Evolutionary conservation across 2,329 filamentous ascomycete genomes (phyloP).

Genomic region (Colletotrichum aenigma): DNA sequence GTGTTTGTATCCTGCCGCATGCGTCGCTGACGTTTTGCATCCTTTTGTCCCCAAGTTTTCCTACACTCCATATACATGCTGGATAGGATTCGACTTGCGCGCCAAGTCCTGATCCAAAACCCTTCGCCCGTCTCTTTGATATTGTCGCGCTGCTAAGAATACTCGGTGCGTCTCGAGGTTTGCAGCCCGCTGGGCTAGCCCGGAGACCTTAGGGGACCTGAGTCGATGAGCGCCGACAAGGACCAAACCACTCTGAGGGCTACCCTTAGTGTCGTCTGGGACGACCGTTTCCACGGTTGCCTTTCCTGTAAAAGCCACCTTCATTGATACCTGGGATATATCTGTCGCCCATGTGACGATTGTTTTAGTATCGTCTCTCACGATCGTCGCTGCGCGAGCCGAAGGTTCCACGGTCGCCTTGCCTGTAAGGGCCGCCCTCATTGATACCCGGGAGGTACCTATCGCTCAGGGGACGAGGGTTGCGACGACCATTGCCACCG

Average conservation of each 20-base stretch:
- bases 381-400: slow-evolving; percentile 25
- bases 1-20: not conserved
- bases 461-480: slow-evolving; percentile 32
- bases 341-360: slow-evolving; percentile 32
- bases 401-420: slow-evolving; percentile 25
- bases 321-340: slow-evolving; percentile 32
- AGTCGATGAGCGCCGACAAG: not conserved
- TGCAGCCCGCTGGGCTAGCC: not conserved
- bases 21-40: not conserved
- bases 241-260: not conserved
- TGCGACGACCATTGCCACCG: not conserved
- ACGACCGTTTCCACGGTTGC: slow-evolving; percentile 24
- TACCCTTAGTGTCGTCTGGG: not conserved
- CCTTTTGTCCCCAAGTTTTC: not conserved
- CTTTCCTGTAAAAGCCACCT: slow-evolving; percentile 20
- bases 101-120: not conserved
- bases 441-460: slow-evolving; percentile 34
- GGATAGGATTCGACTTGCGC: not conserved
- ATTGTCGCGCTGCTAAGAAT: not conserved
- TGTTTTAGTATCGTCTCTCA: not conserved
- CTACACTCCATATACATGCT: not conserved
- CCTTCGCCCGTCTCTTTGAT: not conserved
- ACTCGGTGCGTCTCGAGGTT: not conserved
- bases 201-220: not conserved
- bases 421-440: slow-evolving; percentile 20